Base-by-base conservation (phyloP, 2,329 filamentous ascomycete species). In the Fusarium euwallaceae region DNA sequence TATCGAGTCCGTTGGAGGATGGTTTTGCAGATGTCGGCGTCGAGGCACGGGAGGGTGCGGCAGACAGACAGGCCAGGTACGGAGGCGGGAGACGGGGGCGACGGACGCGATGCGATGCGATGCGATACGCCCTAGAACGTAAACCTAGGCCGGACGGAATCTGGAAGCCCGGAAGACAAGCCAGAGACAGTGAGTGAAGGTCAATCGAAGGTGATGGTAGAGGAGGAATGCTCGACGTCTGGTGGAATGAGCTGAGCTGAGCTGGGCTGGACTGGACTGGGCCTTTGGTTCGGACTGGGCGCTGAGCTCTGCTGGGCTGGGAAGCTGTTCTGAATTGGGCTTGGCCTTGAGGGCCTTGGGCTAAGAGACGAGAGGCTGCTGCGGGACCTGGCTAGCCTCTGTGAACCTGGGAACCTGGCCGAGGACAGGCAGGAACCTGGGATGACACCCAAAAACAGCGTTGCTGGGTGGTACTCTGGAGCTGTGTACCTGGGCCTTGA, bases 191-290 rank as follows among this genome's bases (percentile, higher is more conserved):
- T 55, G 59, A 64, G 51, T 67, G 67, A 67, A 61, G 67, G 71
- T 72, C 70, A 63, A 75, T 48, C 56, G 66, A 78, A 81, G 74
- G 71, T 78, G 76, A 78, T 78, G 76, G 66, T 29, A 74, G 76
- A 74, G 68, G 76, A 78, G 74, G 77, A 78, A 78, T 78, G 77
- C 67, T 76, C 68, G 71, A 77, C 55, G 74, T 76, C 61, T 71
- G 68, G 74, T 76, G 76, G 76, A 78, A 79, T 78, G 77, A 76
- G 70, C 73, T 78, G 32, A 34, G 77, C 29, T 29, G 29, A 74
- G 73, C 72, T 76, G 71, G 65, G 53, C 67, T 73, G 67, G 67
- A 69, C 66, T 70, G 72, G 74, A 69, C 66, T 70, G 72, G 74
- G 76, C 66, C 64, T 63, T 41, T 67, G 45, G 29, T 56, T 62